These are phyloP conservation scores for Allomyces macrogynus DNA, from an alignment of 192 early-diverging fungal genomes.

Conservation along the genomic window DNA sequence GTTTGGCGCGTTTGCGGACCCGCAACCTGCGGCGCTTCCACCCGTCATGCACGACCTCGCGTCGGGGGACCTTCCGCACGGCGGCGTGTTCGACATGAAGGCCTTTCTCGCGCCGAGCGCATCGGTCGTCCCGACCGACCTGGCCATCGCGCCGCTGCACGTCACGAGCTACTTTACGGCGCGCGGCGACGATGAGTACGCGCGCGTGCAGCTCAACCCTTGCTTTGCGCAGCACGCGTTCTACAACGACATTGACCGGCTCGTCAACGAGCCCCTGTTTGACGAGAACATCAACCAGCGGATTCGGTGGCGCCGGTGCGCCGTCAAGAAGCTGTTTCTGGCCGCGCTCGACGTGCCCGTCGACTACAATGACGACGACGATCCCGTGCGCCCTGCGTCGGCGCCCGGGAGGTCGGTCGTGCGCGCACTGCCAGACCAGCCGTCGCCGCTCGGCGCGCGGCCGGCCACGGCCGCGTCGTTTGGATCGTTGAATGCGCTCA, in stretches of 20 bases:
- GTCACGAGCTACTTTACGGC: too few relatives aligned
- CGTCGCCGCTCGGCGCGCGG: background rate
- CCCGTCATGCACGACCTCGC: too few relatives aligned
- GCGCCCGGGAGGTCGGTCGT: background rate
- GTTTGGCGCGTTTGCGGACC: too few relatives aligned
- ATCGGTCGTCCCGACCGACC: too few relatives aligned
- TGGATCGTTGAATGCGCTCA: background rate
- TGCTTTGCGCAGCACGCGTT: too few relatives aligned
- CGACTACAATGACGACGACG: slow-evolving; percentile 9
- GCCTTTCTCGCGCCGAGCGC: too few relatives aligned
- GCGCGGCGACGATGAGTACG: too few relatives aligned
- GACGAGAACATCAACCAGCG: background rate
- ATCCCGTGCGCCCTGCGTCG: slow-evolving; percentile 1
- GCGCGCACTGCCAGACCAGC: background rate
- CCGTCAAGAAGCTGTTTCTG: slow-evolving; percentile 14
- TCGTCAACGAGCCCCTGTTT: background rate
- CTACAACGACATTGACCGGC: background rate
- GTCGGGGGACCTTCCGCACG: too few relatives aligned
- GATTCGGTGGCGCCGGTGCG: slow-evolving; percentile 23
- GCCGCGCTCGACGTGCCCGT: slow-evolving; percentile 12
- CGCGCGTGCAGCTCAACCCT: too few relatives aligned
- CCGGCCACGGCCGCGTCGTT: background rate
- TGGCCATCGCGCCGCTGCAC: too few relatives aligned
- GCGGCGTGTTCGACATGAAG: too few relatives aligned
- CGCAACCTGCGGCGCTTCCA: too few relatives aligned